Percentiles rank a stretch among this genome's conserved stretches.
phyloP scores from a whole-genome alignment of 2,329 filamentous ascomycete species.

The Alternaria incomplexa region DNA sequence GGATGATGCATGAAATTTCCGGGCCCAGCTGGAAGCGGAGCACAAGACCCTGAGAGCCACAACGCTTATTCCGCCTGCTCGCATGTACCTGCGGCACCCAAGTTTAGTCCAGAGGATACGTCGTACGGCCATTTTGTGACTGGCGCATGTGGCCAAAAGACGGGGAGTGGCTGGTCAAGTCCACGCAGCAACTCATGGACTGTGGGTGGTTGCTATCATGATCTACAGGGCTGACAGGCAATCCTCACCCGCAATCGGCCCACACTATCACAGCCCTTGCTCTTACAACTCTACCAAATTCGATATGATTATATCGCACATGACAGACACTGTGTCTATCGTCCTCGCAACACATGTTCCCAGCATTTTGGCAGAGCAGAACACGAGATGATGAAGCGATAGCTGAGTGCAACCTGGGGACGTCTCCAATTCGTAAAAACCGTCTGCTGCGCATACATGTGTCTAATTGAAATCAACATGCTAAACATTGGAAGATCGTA shows the following conservation, averaged over 20 bases:
- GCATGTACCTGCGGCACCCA: slow-evolving; percentile 19
- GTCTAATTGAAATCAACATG: background rate
- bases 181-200: background rate
- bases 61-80: slow-evolving; percentile 12
- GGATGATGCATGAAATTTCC: slow-evolving; percentile 23
- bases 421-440: background rate
- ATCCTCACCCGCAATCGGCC: background rate
- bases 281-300: background rate
- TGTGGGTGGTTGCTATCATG: background rate
- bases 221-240: background rate
- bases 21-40: slow-evolving; percentile 18
- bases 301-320: background rate
- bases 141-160: background rate
- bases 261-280: background rate
- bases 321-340: background rate
- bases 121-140: background rate
- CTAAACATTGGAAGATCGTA: background rate
- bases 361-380: background rate
- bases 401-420: background rate
- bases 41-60: slow-evolving; percentile 16
- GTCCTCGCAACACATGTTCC: background rate
- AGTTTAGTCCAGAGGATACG: background rate
- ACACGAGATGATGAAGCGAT: background rate
- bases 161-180: background rate
- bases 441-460: background rate